Evolutionary conservation across 177 flowering plant species (phyloP).

Genomic region (Vitis hybrid): DNA sequence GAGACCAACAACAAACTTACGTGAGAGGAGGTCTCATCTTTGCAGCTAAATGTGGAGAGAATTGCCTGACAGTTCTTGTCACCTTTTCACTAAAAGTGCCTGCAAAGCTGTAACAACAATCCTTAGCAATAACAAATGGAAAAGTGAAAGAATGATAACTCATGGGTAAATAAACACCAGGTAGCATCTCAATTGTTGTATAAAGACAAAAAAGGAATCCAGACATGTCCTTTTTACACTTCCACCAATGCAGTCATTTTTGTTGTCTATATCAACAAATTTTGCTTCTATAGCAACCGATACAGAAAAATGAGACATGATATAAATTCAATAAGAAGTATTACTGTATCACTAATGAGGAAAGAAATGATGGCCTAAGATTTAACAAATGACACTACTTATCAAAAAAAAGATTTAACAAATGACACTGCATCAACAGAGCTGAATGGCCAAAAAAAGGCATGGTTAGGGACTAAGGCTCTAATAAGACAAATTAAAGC

Average conservation of each 20-base stretch:
- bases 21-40: constrained; percentile 94
- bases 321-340: neutral
- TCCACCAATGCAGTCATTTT: neutral
- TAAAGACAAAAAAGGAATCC: neutral
- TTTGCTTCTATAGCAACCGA: neutral
- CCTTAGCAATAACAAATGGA: constrained; percentile 16
- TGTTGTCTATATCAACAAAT: neutral
- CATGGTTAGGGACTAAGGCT: too few species aligned
- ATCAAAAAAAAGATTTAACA: too few species aligned
- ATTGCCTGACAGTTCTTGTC: constrained; percentile 83
- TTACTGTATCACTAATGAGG: neutral
- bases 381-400: neutral
- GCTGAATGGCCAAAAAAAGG: too few species aligned
- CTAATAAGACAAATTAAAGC: too few species aligned
- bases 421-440: too few species aligned
- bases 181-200: neutral
- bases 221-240: neutral
- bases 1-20: constrained; percentile 41
- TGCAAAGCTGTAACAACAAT: constrained; percentile 77
- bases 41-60: constrained; percentile 97
- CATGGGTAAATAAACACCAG: neutral
- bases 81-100: constrained; percentile 94
- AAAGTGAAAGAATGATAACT: neutral
- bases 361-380: neutral
- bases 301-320: neutral